phyloP scores from a whole-genome alignment of 1,139 yeast genomes.

The Insectozyma bohioensis region DNA sequence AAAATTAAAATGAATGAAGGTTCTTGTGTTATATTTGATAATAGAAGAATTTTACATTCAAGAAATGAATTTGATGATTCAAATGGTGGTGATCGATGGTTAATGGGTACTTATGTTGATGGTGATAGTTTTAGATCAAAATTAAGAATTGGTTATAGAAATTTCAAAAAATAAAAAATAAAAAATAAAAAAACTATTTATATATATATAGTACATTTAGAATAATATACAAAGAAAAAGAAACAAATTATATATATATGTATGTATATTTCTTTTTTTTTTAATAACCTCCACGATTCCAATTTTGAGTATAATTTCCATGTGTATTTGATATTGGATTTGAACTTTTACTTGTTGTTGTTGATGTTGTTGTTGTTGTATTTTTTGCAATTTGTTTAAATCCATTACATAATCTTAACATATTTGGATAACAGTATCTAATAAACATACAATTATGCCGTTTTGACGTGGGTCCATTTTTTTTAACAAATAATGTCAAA shows the following conservation, averaged over 20 bases:
- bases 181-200: constrained; percentile 3
- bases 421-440: constrained; percentile 63
- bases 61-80: constrained; percentile 56
- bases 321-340: no score
- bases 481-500: no score
- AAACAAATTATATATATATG: not conserved
- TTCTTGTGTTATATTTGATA: constrained; percentile 69
- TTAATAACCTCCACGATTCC: no score
- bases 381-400: constrained; percentile 58
- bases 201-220: constrained; percentile 7
- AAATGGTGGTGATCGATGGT: constrained; percentile 63
- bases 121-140: constrained; percentile 72
- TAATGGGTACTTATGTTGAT: constrained; percentile 78
- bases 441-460: no score
- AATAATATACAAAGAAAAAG: no score
- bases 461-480: no score
- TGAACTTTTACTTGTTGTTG: no score
- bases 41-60: constrained; percentile 72
- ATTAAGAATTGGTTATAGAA: constrained; percentile 35
- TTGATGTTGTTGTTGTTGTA: constrained; percentile 7
- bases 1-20: constrained; percentile 60
- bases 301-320: no score
- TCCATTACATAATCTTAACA: constrained; percentile 87
- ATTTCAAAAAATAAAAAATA: constrained; percentile 7
- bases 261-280: not conserved